Evolutionary conservation across 805 yeast species (phyloP), one percentile per base, ranked within the genome.

Genomic region (Pichia pseudocactophila): DNA sequence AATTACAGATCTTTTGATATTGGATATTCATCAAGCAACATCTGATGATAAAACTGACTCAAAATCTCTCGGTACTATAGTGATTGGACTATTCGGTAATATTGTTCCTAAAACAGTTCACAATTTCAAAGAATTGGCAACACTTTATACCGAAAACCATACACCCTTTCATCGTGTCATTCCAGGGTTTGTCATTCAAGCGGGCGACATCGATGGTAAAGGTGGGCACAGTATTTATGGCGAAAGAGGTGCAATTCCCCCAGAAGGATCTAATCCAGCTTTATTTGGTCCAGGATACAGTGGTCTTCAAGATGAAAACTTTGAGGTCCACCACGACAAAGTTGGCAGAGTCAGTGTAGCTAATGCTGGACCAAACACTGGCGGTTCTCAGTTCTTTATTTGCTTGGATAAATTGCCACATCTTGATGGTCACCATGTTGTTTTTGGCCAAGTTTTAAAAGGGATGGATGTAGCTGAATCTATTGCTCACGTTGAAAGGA

Each of bases 171-270:
- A 83, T 64, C 73, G 89, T 47, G 77, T 87, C 39, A 80, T 83
- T 48, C 70, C 76, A 35, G 71, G 72, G 43, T 84, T 83, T 59
- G 78, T 85, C 82, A 73, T 88, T 52, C 95, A 85, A 65, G 95
- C 95, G 44, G 96, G 96, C 48, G 90, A 86, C 62, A 79, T 81
- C 58, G 69, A 71, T 51, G 89, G 90, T 13, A 69, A 75, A 42
- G 95, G 94, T 20, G 95, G 96, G 12, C 69, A 70, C 52, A 82
- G 94, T 22, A 80, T 86, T 53, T 83, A 78, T 62, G 49, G 48
- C 17, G 43, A 47, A 38, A 42, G 30, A 8, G 50, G 51, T 10
- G 7, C 27, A 10, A 31, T 42, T 6, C 42, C 46, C 13, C 9
- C n/a, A 16, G 46, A 17, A 33, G 15, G 36, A 4, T 16, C 10